Base-by-base conservation (phyloP, 805 yeast species). In the Suhomyces sp. region DNA sequence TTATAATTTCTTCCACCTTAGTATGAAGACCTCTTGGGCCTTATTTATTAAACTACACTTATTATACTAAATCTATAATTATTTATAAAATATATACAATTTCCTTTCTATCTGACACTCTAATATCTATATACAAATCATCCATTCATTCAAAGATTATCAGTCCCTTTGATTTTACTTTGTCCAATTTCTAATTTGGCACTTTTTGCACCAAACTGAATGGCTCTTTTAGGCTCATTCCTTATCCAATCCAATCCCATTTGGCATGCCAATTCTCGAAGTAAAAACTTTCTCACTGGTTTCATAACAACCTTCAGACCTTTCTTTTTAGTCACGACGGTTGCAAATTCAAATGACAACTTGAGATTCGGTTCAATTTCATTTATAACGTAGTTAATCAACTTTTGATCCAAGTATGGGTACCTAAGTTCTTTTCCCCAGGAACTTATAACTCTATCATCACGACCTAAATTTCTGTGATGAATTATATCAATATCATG, bases 161-260 rank as follows among this genome's bases (percentile, higher is more conserved):
- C 93, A 0, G 90, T 83, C 0, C 98, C 98, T 49, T 79, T 83
- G 25, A 75, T 68, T 47, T 78, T 83, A 4, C 90, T 82, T 28
- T 83, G 76, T 1, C 91, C 91, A 3, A 79, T 70, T 43, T 84
- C 90, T 82, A 93, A 79, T 58, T 91, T 95, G 1, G 99, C 98
- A 53, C 95, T 83, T 44, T 84, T 81, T 0, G 98, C 86, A 0
- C 99, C 99, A 58, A 93, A 93, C 54, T 93, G 98, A 41, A 93
- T 88, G 0, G 99, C 99, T 30, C 99, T 69, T 54, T 93, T 93
- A 1, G 83, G 77, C 53, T 93, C 98, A 15, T 68, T 65, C 12
- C 78, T 63, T 0, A 88, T 93, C 55, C 70, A 72, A 0, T 44
- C 54, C 21, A 87, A 53, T 0, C 72, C 74, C 13, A 82, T 45